Conservation (phyloP, 1,284 basidiomycete species). For the Gomphus bonarii region DNA sequence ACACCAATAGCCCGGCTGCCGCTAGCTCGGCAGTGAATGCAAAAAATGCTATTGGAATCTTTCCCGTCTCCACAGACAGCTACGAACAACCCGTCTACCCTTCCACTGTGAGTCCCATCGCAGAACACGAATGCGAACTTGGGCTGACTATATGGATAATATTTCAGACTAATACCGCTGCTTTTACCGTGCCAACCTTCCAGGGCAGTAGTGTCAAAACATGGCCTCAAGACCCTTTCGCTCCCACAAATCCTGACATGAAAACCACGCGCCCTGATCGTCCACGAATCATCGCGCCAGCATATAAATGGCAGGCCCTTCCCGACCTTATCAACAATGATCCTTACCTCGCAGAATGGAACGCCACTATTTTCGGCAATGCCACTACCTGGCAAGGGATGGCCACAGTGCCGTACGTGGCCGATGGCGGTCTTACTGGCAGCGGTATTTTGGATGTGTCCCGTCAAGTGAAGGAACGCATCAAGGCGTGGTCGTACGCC, state of each 20-base stretch:
- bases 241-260: slow-evolving; percentile 48
- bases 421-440: slow-evolving; percentile 55
- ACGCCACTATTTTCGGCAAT: slow-evolving; percentile 85
- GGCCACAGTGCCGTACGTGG: slow-evolving; percentile 59
- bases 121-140: neutral
- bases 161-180: slow-evolving; percentile 67
- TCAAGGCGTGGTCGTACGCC: slow-evolving; percentile 91
- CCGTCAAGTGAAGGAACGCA: slow-evolving; percentile 79
- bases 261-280: slow-evolving; percentile 66
- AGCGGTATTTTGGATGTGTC: slow-evolving; percentile 93
- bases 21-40: slow-evolving; percentile 46
- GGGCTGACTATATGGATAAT: neutral
- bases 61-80: slow-evolving; percentile 68
- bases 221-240: slow-evolving; percentile 73
- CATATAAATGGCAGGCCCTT: slow-evolving; percentile 87
- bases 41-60: slow-evolving; percentile 52
- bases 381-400: slow-evolving; percentile 61
- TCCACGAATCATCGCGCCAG: slow-evolving; percentile 85
- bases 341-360: slow-evolving; percentile 85
- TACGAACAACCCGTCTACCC: slow-evolving; percentile 80
- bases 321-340: slow-evolving; percentile 72
- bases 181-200: slow-evolving; percentile 69
- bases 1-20: slow-evolving; percentile 23
- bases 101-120: slow-evolving; percentile 53
- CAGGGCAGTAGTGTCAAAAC: slow-evolving; percentile 34